Base-by-base conservation (phyloP, 73 alveolate genomes). In the Paramecium sonneborni region DNA sequence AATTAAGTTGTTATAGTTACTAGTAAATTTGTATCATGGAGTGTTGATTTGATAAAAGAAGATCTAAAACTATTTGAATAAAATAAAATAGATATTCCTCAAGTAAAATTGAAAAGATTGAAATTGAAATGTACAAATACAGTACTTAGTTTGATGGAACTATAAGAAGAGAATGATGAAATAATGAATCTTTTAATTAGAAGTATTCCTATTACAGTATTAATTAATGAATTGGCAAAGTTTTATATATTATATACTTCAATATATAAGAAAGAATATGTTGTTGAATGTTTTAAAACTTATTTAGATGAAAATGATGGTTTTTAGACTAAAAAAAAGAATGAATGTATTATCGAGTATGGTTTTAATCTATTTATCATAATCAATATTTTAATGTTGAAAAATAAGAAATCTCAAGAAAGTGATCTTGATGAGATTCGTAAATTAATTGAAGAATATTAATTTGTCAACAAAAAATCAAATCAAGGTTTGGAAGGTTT, bases 331-430 rank as follows among this genome's bases (percentile, higher is more conserved):
- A 88, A 88, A 48, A 72, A 70, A 23, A 34, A 76, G 23, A 57
- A 68, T 69, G 91, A 69, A 70, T 70, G 43, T 23, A 88, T 88
- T 20, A 88, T 88, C 0, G 94, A 88, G 43, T 69, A 88, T 46
- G 94, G 94, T n/a, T 88, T 88, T 30, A 88, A 88, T 9, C 28
- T 88, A 11, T 88, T 43, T n/a, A 88, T 88, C 12, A 26, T 88
- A 11, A 58, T 88, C 11, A 88, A 88, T 46, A 76, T 88, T 43
- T 88, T 69, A 23, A 79, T 79, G 91, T 18, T 88, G 38, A 57
- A 88, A 30, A 88, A 70, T 48, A 69, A 72, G 44, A 88, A 88
- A n/a, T 57, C 76, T 9, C 35, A 39, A 30, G 94, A 88, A 30
- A 30, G 32, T 3, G 94, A 88, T 39, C 62, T 69, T 12, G 94